Evolutionary conservation across 306 rosid species (phyloP).

Genomic region (Trifolium pratense): DNA sequence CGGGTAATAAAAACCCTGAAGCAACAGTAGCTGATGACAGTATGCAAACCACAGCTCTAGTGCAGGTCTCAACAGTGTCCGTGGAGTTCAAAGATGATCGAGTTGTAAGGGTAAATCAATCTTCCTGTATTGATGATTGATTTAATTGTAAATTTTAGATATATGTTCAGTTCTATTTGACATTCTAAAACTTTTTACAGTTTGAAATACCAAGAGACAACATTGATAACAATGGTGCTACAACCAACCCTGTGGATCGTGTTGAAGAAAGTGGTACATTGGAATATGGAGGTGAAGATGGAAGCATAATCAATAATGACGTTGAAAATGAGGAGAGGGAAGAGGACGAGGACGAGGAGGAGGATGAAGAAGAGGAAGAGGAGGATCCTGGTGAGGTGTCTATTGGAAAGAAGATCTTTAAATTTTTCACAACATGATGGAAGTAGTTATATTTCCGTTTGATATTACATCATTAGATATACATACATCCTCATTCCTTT

Average conservation of each 20-base stretch:
- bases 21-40: slow-evolving; percentile 50
- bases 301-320: slow-evolving; percentile 52
- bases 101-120: slow-evolving; percentile 65
- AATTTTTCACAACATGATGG: slow-evolving; percentile 74
- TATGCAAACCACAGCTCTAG: slow-evolving; percentile 32
- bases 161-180: neutral
- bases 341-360: slow-evolving; percentile 44
- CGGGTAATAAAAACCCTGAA: slow-evolving; percentile 48
- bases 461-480: slow-evolving; percentile 23
- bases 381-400: slow-evolving; percentile 66
- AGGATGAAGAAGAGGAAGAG: slow-evolving; percentile 52
- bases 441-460: slow-evolving; percentile 27
- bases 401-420: slow-evolving; percentile 69
- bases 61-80: slow-evolving; percentile 52
- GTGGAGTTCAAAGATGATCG: slow-evolving; percentile 54
- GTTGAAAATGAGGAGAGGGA: slow-evolving; percentile 47
- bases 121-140: slow-evolving; percentile 25
- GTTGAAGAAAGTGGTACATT: slow-evolving; percentile 52
- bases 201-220: slow-evolving; percentile 53
- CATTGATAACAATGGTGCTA: slow-evolving; percentile 50
- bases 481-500: slow-evolving; percentile 30
- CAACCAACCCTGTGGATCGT: slow-evolving; percentile 47
- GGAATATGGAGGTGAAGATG: slow-evolving; percentile 52
- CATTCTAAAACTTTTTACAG: slow-evolving; percentile 48
- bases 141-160: slow-evolving; percentile 11